Evolutionary conservation across 2,329 filamentous ascomycete genomes (phyloP), one percentile per base, ranked within the genome.

Genomic region (Colletotrichum sp.): DNA sequence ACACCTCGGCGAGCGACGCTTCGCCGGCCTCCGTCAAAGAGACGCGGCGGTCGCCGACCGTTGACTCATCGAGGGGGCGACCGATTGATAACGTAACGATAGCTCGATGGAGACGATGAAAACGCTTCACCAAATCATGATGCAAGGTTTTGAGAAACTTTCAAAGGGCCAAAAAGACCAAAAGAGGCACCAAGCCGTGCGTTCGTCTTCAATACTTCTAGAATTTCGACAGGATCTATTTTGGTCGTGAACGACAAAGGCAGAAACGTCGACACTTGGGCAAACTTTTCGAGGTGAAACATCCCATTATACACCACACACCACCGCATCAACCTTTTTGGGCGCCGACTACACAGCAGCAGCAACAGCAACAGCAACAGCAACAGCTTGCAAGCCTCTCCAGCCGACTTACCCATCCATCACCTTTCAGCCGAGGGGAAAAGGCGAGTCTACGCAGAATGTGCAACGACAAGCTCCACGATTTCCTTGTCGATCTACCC

Each of bases 401-500:
- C n/a, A 59, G 55, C 55, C 55, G 24, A 59, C 44, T 52, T 52
- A 21, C 3, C 55, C 39, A 28, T 44, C 55, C 36, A 63, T 36
- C 36, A 30, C 66, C 68, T 44, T 32, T 18, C 34, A 26, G 44
- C 44, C 44, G n/a, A 52, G 44, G 28, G 16, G n/a, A 10, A 24
- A 36, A n/a, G 52, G 62, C 24, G 62, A 64, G n/a, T 36, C 36
- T 21, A 44, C 28, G n/a, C 32, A 70, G 21, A 28, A 93, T 93
- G 91, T 93, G 91, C 83, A 86, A 90, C 80, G 44, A 64, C 44
- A n/a, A 21, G 36, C 84, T 92, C 68, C 91, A 92, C 84, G 83
- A 87, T 57, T 92, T 95, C 82, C 88, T 96, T 49, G 84, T 86
- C 68, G 89, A 89, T 36, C 89, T 96, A 34, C 94, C 94, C 78